These are phyloP conservation scores for Margaritispora aquatica DNA, from an alignment of 495 filamentous ascomycete genomes.

Conservation along the genomic window DNA sequence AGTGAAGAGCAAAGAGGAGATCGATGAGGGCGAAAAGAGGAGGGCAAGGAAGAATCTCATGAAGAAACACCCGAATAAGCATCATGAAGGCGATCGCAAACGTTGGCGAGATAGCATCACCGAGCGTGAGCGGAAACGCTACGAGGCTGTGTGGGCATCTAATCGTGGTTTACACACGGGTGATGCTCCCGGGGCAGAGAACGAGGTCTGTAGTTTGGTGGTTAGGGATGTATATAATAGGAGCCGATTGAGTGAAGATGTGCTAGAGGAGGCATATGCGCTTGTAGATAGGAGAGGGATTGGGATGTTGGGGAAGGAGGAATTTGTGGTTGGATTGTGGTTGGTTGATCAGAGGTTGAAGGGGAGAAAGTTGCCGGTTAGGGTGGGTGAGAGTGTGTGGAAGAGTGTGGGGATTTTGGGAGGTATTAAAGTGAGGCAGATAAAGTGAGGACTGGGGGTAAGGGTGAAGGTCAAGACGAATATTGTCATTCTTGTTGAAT, in stretches of 20 bases:
- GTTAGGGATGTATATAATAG: conserved; percentile 83
- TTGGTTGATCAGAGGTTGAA: conserved; percentile 84
- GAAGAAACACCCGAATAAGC: conserved; percentile 58
- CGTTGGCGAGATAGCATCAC: conserved; percentile 79
- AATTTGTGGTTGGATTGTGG: conserved; percentile 97
- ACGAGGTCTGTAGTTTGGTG: conserved; percentile 63
- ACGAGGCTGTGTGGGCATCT: conserved; percentile 95
- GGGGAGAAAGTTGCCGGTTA: conserved; percentile 78
- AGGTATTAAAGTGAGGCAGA: conserved; percentile 20
- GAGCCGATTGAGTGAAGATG: conserved; percentile 58
- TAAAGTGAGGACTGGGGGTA: not conserved
- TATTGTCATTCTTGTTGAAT: not conserved
- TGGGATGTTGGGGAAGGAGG: conserved; percentile 61
- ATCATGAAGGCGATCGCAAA: conserved; percentile 79
- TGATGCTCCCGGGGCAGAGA: not conserved
- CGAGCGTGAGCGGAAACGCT: conserved; percentile 75
- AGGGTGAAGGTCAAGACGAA: not conserved
- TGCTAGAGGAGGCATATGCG: conserved; percentile 77
- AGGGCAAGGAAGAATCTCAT: conserved; percentile 16
- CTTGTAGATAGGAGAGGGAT: conserved; percentile 63
- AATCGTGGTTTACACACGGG: conserved; percentile 61
- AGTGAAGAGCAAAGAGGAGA: conserved; percentile 45
- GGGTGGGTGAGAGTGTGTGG: conserved; percentile 82
- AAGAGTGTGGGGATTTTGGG: conserved; percentile 60
- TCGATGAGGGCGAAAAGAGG: conserved; percentile 43